Evolutionary conservation across 1,139 yeast species (phyloP).

Genomic region (Protomyces macrosporus): DNA sequence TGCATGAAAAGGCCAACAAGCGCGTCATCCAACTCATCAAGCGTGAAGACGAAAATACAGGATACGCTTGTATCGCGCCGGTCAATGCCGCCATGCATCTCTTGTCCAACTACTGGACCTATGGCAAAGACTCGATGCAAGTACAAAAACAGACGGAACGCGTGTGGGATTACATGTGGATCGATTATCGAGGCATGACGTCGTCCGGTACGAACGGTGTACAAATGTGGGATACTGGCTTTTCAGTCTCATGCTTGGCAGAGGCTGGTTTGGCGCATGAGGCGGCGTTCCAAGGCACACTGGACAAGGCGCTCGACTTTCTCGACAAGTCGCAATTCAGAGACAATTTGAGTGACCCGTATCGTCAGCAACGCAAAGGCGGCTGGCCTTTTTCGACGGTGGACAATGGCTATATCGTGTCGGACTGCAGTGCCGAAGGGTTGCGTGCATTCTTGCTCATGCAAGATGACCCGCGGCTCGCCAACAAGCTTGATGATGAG

Average conservation of each 20-base stretch:
- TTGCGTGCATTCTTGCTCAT: conserved; percentile 92
- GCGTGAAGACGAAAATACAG: conserved; percentile 75
- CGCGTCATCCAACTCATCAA: conserved; percentile 58
- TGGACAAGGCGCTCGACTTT: conserved; percentile 62
- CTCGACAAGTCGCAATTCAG: conserved; percentile 49
- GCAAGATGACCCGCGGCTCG: conserved; percentile 53
- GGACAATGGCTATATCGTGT: conserved; percentile 91
- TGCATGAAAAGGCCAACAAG: conserved; percentile 51
- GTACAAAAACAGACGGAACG: conserved; percentile 55
- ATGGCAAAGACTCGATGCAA: conserved; percentile 62
- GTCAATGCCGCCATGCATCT: conserved; percentile 82
- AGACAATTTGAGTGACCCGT: conserved; percentile 53
- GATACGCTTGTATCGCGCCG: conserved; percentile 84
- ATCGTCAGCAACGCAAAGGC: conserved; percentile 79
- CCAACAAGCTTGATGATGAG: conserved; percentile 49
- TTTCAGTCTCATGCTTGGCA: conserved; percentile 76
- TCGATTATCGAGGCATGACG: conserved; percentile 86
- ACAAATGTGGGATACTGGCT: conserved; percentile 95
- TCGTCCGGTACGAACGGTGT: conserved; percentile 97
- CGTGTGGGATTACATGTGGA: conserved; percentile 71
- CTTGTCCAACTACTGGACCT: conserved; percentile 60
- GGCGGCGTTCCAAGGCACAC: conserved; percentile 54
- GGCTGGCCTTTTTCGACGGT: conserved; percentile 97
- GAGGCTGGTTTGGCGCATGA: conserved; percentile 72
- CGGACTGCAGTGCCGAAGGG: conserved; percentile 97